Evolutionary conservation across 495 filamentous ascomycete species (phyloP), one percentile per base, ranked within the genome.

Genomic region (Penicillium turbatum): DNA sequence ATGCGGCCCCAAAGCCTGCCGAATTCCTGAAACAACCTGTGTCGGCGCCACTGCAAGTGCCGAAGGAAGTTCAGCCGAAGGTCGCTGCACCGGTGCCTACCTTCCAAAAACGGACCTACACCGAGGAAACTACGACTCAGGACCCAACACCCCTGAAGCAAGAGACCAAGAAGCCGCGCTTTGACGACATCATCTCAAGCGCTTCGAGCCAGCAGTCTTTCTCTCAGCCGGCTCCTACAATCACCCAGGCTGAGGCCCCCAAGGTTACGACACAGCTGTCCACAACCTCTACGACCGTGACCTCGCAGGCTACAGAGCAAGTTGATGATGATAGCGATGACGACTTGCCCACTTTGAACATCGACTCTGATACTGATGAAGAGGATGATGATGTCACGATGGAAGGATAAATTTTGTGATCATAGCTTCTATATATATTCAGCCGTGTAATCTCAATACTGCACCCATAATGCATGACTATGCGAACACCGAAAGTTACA

Each of bases 321-420:
- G 48, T 57, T 41, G 71, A 65, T 5, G 76, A 77, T 38, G 76
- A 76, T 13, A 79, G 76, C 37, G 76, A 73, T 16, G 76, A 77
- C 53, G 77, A 79, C 47, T 56, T 80, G 57, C 77, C 77, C 9
- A 67, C 73, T 0, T 54, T 79, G 54, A 71, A 79, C 52, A 59
- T 79, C 10, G 76, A 77, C 6, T 57, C 73, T 36, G 77, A 77
- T 44, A 75, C 75, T 17, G 74, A 78, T 53, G 69, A 72, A 2
- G 67, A 72, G 5, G 70, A 74, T 27, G 68, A 71, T 35, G 69
- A 72, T 60, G 61, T 69, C 15, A 55, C 53, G 2, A 71, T 71
- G 68, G 66, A 60, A 21, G 70, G 61, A 0, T 72, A 43, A 45
- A 43, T 3, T 51, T 6, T 47, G 39, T 50, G 53, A 15, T 40